Evolutionary conservation across 164 flowering plant species (phyloP), one percentile per base, ranked within the genome.

Genomic region (Berberis vulgaris): DNA sequence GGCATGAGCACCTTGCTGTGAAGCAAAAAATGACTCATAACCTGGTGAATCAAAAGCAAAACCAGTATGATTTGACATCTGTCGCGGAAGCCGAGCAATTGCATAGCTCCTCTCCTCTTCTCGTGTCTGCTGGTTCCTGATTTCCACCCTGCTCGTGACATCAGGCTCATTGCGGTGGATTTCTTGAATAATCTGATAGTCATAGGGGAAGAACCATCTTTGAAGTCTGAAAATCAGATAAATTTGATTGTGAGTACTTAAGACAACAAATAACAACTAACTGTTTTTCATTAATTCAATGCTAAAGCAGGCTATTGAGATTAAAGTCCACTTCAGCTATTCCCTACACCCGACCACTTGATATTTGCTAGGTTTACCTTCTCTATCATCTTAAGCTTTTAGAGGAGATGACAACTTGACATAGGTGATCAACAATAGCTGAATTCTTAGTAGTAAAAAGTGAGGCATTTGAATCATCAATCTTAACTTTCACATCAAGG

Each of bases 31-130:
- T 52, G 98, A 93, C 76, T 93, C 98, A 39, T 93, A 90, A 2
- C 96, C 96, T 1, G 97, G 98, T 39, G 98, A 93, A 64, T 93
- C 97, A 49, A 93, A 93, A 26, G 98, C 94, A 73, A 93, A 90
- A 39, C 98, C 98, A 2, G 97, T 93, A 77, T 93, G 97, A 65
- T 72, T 85, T 4, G 97, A 93, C 53, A 77, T 73, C 71, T 85
- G 87, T 11, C 84, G 72, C 3, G 97, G 98, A 50, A 90, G 87
- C 68, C 75, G 91, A 59, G 91, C 66, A 10, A 93, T 67, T 12
- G 97, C 97, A 57, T 69, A 83, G 77, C 92, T 87, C 71, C 97
- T 77, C 10, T 75, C 87, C 74, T 93, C 89, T 2, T 81, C 82
- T 43, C 89, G 84, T 7, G 96, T 79, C 43, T 86, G 81, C 8